phyloP scores from a whole-genome alignment of 805 yeast species.

The Candida xyloterini region DNA sequence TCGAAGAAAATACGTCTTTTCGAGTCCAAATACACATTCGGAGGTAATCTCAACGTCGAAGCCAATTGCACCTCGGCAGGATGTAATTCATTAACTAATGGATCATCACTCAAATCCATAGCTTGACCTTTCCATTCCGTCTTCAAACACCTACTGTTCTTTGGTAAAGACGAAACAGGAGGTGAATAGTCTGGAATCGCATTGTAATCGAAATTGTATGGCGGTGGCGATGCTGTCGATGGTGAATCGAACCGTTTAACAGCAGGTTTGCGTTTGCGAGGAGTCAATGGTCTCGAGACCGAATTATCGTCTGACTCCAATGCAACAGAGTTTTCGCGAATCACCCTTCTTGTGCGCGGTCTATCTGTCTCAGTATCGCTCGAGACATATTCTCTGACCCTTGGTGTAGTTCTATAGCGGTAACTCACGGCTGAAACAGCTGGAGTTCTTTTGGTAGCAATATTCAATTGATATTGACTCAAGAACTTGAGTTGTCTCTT shows the following conservation, averaged over 20 bases:
- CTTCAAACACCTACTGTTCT: conserved; percentile 65
- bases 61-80: conserved; percentile 91
- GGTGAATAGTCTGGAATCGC: conserved; percentile 85
- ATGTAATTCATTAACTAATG: conserved; percentile 68
- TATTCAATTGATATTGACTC: conserved; percentile 44
- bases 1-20: conserved; percentile 85
- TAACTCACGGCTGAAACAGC: conserved; percentile 17
- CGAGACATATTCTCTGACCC: conserved; percentile 25
- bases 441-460: conserved; percentile 16
- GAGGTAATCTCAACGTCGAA: conserved; percentile 83
- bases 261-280: conserved; percentile 35
- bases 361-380: conserved; percentile 43
- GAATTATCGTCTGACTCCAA: conserved; percentile 32
- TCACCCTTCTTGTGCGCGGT: conserved; percentile 59
- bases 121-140: conserved; percentile 99
- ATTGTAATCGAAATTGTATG: conserved; percentile 61
- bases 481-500: conserved; percentile 49
- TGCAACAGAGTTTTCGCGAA: conserved; percentile 37
- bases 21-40: conserved; percentile 74
- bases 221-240: conserved; percentile 39
- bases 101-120: conserved; percentile 82
- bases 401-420: conserved; percentile 29
- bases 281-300: conserved; percentile 34
- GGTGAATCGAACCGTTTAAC: conserved; percentile 21
- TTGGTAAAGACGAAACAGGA: conserved; percentile 60